Percentiles rank a stretch among this genome's conserved stretches.
phyloP scores from a whole-genome alignment of 805 yeast species.

The Metschnikowia similis region DNA sequence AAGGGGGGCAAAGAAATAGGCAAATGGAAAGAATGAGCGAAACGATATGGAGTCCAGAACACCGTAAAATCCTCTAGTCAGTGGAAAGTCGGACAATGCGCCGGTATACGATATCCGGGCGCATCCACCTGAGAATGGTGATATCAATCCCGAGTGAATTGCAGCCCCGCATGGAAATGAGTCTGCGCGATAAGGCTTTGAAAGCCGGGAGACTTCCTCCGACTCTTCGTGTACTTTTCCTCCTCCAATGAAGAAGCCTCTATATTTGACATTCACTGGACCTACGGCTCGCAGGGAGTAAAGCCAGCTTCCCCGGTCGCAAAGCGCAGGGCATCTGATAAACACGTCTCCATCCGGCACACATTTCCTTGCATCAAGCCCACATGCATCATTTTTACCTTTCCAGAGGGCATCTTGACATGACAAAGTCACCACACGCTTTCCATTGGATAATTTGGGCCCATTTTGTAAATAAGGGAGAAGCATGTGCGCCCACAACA shows the following conservation, averaged over 20 bases:
- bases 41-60: conserved; percentile 55
- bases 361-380: conserved; percentile 63
- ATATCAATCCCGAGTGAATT: conserved; percentile 74
- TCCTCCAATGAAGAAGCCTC: conserved; percentile 76
- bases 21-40: conserved; percentile 69
- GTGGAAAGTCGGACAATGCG: conserved; percentile 41
- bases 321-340: conserved; percentile 83
- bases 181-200: conserved; percentile 78
- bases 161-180: conserved; percentile 90
- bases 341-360: conserved; percentile 40
- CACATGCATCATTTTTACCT: conserved; percentile 76
- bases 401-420: conserved; percentile 60
- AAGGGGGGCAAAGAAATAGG: conserved; percentile 55
- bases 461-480: conserved; percentile 44
- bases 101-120: conserved; percentile 61
- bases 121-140: conserved; percentile 76
- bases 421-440: conserved; percentile 40
- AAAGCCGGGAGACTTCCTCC: conserved; percentile 21
- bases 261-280: conserved; percentile 57
- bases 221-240: conserved; percentile 33
- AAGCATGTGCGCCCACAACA: conserved; percentile 33
- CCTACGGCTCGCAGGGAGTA: conserved; percentile 78
- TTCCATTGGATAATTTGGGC: conserved; percentile 24
- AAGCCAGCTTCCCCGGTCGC: conserved; percentile 73
- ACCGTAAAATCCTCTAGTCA: conserved; percentile 48